A percentile compares a stretch with the other conserved stretches of the same genome.
Conservation (phyloP, 1,139 yeast species). For the Starmera stellimalicola region DNA sequence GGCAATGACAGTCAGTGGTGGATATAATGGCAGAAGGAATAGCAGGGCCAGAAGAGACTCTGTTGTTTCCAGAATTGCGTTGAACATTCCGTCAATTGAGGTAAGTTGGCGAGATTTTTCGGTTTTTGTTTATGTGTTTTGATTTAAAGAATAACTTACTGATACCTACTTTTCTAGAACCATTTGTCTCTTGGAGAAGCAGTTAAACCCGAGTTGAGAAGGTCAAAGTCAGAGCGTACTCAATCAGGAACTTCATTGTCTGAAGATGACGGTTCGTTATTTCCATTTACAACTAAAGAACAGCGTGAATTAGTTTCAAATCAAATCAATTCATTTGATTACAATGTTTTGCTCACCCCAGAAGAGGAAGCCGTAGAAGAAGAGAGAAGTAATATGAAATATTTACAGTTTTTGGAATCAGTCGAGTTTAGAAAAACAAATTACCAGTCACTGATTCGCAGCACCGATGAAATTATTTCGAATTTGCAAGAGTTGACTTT, state of each 20-base stretch:
- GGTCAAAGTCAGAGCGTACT: slow-evolving; percentile 13
- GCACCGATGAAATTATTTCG: slow-evolving; percentile 32
- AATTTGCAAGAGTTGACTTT: slow-evolving; percentile 34
- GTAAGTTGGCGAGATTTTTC: too few relatives aligned
- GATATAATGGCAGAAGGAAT: slow-evolving; percentile 8
- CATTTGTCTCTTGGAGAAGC: slow-evolving; percentile 2
- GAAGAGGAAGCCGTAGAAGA: slow-evolving; percentile 27
- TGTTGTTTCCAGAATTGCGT: slow-evolving; percentile 32
- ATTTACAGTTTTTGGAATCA: slow-evolving; percentile 33
- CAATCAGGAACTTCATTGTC: too few relatives aligned
- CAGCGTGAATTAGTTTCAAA: slow-evolving; percentile 25
- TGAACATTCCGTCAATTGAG: slow-evolving; percentile 20
- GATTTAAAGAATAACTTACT: background rate
- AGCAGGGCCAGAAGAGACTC: slow-evolving; percentile 35
- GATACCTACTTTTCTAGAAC: slow-evolving; percentile 2
- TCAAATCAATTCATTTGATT: slow-evolving; percentile 29
- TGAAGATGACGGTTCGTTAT: slow-evolving; percentile 5
- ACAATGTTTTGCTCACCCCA: slow-evolving; percentile 27
- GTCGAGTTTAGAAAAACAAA: slow-evolving; percentile 25
- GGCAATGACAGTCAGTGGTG: slow-evolving; percentile 5
- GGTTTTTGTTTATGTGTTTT: background rate
- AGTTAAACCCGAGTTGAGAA: slow-evolving; percentile 2
- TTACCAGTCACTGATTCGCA: slow-evolving; percentile 27
- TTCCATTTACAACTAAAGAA: slow-evolving; percentile 34
- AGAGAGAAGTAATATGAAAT: slow-evolving; percentile 24